Base-by-base conservation (phyloP, 345 rosid species). In the Populus nigra region DNA sequence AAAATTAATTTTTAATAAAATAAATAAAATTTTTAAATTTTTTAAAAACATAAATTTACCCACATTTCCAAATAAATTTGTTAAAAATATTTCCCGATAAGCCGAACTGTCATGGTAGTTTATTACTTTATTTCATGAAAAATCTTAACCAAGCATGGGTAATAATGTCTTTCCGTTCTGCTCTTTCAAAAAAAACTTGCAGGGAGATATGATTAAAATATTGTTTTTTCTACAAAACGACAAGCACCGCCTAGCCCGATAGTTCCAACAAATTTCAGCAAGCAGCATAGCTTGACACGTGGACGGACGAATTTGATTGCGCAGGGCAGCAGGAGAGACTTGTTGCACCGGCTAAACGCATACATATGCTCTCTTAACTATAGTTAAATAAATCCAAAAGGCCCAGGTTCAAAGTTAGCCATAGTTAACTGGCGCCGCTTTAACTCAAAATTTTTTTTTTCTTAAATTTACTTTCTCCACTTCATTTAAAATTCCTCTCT, bases 161-260 rank as follows among this genome's bases (percentile, higher is more conserved):
- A 59, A 13, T 59, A n/a, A 59, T 59, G 29, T 59, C 63, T 59
- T 8, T 29, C 9, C 38, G 18, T 41, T 41, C n/a, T 1, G 10
- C 41, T 5, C 11, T 50, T 50, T 47, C 27, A 1, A 63, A 39
- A 67, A 69, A 71, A 76, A 71, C 11, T 66, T 73, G 79, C 50
- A 22, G 18, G 27, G 27, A 43, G 29, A 49, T 35, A 35, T 1
- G 25, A 23, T 23, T 18, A 50, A 39, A 55, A 55, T 43, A 11
- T 43, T 67, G 1, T 18, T 73, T 73, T 25, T 16, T 33, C 33
- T n/a, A 39, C 76, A 77, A 84, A 75, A 83, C 82, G 92, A 88
- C 93, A 86, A 81, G 85, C 88, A 90, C 90, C 88, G 87, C 88
- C 86, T 69, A 79, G 91, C 79, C 88, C 79, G 78, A 27, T 79